These are phyloP conservation scores for Boeremia exigua DNA, from an alignment of 2,329 filamentous ascomycete genomes.

Conservation along the genomic window DNA sequence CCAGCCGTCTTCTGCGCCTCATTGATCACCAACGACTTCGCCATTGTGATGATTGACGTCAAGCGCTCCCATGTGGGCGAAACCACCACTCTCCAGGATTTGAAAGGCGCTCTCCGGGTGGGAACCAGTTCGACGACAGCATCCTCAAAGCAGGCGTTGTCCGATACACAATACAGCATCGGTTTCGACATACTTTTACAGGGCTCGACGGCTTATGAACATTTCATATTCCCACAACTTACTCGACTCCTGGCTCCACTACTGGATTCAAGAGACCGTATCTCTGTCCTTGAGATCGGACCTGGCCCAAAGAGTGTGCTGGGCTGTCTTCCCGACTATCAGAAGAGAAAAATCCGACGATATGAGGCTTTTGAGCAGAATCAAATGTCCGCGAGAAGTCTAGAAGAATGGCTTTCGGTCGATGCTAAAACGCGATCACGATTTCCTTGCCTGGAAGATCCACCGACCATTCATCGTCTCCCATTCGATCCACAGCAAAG, in stretches of 20 bases:
- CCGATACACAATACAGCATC: conserved; percentile 56
- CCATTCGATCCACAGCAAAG: not conserved
- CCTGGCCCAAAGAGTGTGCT: conserved; percentile 64
- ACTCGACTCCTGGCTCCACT: conserved; percentile 51
- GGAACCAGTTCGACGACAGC: not conserved
- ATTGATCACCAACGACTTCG: no score
- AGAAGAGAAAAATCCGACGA: conserved; percentile 54
- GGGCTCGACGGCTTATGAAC: conserved; percentile 51
- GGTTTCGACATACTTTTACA: conserved; percentile 55
- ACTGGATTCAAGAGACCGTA: conserved; percentile 46
- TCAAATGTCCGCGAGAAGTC: conserved; percentile 50
- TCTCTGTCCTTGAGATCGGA: conserved; percentile 66
- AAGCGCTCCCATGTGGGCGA: no score
- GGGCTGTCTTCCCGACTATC: conserved; percentile 52
- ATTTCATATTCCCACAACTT: conserved; percentile 62
- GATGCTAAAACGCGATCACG: not conserved
- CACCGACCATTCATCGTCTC: not conserved
- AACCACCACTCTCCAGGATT: not conserved
- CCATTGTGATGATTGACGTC: no score
- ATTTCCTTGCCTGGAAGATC: not conserved
- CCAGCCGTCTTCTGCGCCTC: no score
- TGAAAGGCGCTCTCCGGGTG: not conserved
- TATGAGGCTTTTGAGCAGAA: conserved; percentile 65
- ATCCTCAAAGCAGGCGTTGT: conserved; percentile 46
- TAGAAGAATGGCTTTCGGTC: not conserved